Conservation (phyloP, 2,329 filamentous ascomycete species). For the Colletotrichum lini region DNA sequence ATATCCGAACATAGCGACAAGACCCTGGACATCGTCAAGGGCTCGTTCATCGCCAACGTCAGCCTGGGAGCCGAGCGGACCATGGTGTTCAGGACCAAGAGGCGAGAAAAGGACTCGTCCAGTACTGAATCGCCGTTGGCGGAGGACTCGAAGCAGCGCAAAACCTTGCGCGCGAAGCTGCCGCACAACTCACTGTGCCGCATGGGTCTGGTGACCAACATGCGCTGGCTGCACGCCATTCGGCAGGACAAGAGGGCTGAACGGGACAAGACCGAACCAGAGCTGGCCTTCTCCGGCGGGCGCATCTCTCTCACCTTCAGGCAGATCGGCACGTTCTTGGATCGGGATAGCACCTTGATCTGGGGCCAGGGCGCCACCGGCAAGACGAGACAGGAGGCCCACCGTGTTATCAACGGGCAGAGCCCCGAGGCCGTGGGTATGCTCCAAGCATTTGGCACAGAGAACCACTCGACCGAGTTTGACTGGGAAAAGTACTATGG, state of each 20-base stretch:
- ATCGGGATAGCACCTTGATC: conserved; percentile 74
- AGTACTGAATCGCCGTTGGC: conserved; percentile 40
- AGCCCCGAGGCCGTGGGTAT: conserved; percentile 75
- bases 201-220: conserved; percentile 86
- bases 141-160: conserved; percentile 58
- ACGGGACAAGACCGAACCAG: conserved; percentile 76
- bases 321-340: conserved; percentile 87
- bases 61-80: conserved; percentile 92
- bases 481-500: conserved; percentile 85
- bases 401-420: conserved; percentile 78
- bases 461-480: conserved; percentile 83
- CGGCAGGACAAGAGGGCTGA: conserved; percentile 83
- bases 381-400: conserved; percentile 75
- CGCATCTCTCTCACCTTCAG: conserved; percentile 95
- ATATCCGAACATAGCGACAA: conserved; percentile 99
- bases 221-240: conserved; percentile 93
- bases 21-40: conserved; percentile 88
- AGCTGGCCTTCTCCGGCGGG: conserved; percentile 80
- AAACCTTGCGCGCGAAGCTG: conserved; percentile 78
- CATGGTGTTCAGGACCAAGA: conserved; percentile 91
- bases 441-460: conserved; percentile 84
- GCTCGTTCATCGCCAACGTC: conserved; percentile 90
- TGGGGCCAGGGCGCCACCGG: conserved; percentile 92
- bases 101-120: conserved; percentile 61
- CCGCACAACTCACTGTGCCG: conserved; percentile 92